Base-by-base conservation (phyloP, 2,329 filamentous ascomycete species). In the Talaromyces sp. region DNA sequence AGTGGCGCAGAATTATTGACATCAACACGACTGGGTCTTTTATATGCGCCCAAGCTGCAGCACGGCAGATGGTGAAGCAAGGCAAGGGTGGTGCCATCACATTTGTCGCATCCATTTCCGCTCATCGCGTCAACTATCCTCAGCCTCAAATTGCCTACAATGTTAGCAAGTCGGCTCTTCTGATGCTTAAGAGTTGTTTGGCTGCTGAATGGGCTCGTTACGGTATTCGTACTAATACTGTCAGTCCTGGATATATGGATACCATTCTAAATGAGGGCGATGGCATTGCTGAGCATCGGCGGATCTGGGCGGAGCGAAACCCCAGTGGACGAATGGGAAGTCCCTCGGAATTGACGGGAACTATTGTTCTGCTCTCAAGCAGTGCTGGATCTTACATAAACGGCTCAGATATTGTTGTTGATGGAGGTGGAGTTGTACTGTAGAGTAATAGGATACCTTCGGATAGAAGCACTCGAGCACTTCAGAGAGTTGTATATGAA, bases 181-280 rank as follows among this genome's bases (percentile, higher is more conserved):
- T 88, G 27, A 81, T 83, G 46, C 68, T 91, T 60, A 85, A 83
- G 45, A 83, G 80, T 57, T 85, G 79, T 32, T 71, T 91, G 14
- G 88, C 88, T 0, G 87, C 85, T 0, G 89, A 92, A 70, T 91
- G 88, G 88, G 86, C 85, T 1, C 72, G 76, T 1, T 80, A 86
- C 65, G 88, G 89, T 0, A 89, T 92, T 55, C 73, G 86, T 2
- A 85, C 88, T 4, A 91, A 92, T 61, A 83, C 78, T 16, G 78
- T 92, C 40, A 85, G 80, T 35, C 89, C 89, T 0, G 88, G 88
- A 0, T 91, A 91, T 62, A 90, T 91, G 84, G 87, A 90, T 63
- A 90, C 87, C 0, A 82, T 89, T 11, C 71, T 91, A 43, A 91
- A 90, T 63, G 85, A 85, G 54, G 86, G 86, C 0, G 78, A 81